Conservation (phyloP, 805 yeast genomes). For the Pichia nakasei region DNA sequence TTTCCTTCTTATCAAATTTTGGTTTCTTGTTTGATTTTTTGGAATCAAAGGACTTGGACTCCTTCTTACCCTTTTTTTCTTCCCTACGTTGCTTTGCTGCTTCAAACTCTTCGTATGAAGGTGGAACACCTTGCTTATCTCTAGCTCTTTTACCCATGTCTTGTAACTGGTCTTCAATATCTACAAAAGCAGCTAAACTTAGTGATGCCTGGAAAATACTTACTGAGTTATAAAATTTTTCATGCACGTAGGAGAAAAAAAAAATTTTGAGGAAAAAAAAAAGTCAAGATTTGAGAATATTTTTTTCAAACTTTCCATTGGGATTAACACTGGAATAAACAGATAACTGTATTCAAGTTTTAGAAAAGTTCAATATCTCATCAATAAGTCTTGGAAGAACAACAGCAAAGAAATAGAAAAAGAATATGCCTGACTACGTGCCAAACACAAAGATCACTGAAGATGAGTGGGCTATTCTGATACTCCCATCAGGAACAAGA, state of each 20-base stretch:
- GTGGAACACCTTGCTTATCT: slow-evolving; percentile 90
- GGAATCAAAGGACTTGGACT: slow-evolving; percentile 19
- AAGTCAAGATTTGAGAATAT: not conserved
- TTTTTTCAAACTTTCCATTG: not conserved
- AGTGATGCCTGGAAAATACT: not conserved
- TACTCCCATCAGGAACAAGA: slow-evolving; percentile 74
- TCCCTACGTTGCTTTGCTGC: slow-evolving; percentile 34
- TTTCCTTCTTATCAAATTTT: slow-evolving; percentile 13
- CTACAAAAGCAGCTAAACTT: too few relatives aligned
- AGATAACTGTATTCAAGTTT: too few relatives aligned
- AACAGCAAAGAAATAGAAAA: too few relatives aligned
- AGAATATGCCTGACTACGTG: not conserved
- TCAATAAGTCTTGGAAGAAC: too few relatives aligned
- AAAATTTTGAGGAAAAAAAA: slow-evolving; percentile 6
- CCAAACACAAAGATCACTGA: slow-evolving; percentile 30
- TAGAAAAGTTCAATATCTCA: too few relatives aligned
- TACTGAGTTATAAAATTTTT: not conserved
- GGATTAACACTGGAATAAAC: too few relatives aligned
- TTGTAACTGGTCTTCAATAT: too few relatives aligned
- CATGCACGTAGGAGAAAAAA: not conserved
- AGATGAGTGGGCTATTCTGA: slow-evolving; percentile 51
- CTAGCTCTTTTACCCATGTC: slow-evolving; percentile 88
- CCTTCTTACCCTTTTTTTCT: slow-evolving; percentile 26
- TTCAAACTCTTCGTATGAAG: slow-evolving; percentile 76
- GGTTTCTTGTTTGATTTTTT: slow-evolving; percentile 11